phyloP scores from a whole-genome alignment of 768 basidiomycete species.

The Asterophora parasitica region DNA sequence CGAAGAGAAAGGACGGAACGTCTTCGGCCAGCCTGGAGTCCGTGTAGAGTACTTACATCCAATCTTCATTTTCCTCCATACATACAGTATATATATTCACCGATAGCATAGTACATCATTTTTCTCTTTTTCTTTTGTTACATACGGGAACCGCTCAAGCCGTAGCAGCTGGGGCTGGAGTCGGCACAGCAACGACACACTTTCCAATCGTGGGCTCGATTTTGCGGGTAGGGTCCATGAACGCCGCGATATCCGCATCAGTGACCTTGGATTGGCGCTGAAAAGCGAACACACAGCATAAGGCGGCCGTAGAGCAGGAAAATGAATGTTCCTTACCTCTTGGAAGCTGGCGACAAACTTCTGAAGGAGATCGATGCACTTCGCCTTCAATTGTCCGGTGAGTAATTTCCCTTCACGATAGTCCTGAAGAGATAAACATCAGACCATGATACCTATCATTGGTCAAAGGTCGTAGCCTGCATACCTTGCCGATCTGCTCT shows the following conservation, averaged over 20 bases:
- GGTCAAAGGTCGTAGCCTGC: conserved; percentile 15
- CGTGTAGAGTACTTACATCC: not conserved
- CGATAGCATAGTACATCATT: no score
- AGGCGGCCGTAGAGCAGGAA: not conserved
- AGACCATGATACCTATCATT: not conserved
- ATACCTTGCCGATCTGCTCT: conserved; percentile 67
- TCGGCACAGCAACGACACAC: conserved; percentile 12
- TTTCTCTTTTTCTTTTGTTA: no score
- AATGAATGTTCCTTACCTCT: conserved; percentile 35
- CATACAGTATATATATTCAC: no score
- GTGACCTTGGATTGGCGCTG: conserved; percentile 82
- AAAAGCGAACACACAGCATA: conserved; percentile 10
- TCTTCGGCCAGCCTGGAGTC: conserved; percentile 6
- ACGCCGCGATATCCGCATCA: conserved; percentile 65
- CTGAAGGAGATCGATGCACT: conserved; percentile 80
- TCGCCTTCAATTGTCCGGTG: conserved; percentile 88
- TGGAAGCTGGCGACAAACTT: conserved; percentile 85
- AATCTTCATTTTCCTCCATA: no score
- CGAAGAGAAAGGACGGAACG: conserved; percentile 29
- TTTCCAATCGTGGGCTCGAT: conserved; percentile 59
- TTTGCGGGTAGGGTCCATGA: conserved; percentile 78
- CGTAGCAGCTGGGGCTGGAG: not conserved
- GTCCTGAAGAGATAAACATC: conserved; percentile 46
- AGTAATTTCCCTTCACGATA: conserved; percentile 85
- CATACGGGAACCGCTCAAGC: not conserved